A percentile compares a stretch with the other conserved stretches of the same genome.
phyloP scores from a whole-genome alignment of 208 protist species.

The Crithidia mellificae region DNA sequence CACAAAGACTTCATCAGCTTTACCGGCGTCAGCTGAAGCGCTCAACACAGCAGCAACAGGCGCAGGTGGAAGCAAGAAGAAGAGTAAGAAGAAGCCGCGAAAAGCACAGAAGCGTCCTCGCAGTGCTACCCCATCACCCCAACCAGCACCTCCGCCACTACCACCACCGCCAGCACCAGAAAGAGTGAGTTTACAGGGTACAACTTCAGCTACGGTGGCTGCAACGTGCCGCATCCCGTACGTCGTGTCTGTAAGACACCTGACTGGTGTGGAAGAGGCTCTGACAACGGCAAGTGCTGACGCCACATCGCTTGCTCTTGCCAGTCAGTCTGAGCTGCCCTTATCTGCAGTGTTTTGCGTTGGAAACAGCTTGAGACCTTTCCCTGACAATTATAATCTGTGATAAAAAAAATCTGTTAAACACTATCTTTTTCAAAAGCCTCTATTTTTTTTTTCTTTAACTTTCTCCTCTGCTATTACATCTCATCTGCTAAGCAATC shows the following conservation, averaged over 20 bases:
- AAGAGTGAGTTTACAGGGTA: too few relatives aligned
- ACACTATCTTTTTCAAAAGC: background rate
- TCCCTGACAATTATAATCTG: slow-evolving; percentile 13
- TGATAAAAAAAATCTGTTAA: too few relatives aligned
- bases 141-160: background rate
- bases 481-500: background rate
- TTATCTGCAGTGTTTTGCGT: slow-evolving; percentile 9
- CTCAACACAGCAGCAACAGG: too few relatives aligned
- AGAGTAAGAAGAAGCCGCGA: background rate
- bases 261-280: background rate
- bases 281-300: background rate
- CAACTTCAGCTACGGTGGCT: too few relatives aligned
- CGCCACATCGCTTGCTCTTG: background rate
- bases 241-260: slow-evolving; percentile 8
- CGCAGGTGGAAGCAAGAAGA: too few relatives aligned
- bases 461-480: background rate
- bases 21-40: too few relatives aligned
- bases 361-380: slow-evolving; percentile 19
- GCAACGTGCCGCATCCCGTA: slow-evolving; percentile 19
- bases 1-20: too few relatives aligned
- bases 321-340: background rate
- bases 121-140: too few relatives aligned
- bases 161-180: background rate
- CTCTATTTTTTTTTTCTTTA: background rate
- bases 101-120: slow-evolving; percentile 2